Base-by-base conservation (phyloP, 768 basidiomycete species). In the Sarcomyxa edulis region DNA sequence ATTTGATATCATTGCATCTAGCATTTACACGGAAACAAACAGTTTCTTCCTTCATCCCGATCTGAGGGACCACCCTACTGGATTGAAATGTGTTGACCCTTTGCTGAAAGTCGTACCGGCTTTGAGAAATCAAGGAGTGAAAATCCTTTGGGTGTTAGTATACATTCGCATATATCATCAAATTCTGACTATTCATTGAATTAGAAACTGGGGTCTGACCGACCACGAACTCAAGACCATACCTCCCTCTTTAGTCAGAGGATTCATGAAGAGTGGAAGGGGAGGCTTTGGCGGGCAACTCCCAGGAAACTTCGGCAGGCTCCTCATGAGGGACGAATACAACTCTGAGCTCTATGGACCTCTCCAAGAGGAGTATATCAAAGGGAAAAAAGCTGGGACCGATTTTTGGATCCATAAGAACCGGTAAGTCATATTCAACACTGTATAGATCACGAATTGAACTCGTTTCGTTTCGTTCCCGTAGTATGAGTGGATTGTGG, bases 381-480 rank as follows among this genome's bases (percentile, higher is more conserved):
- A 69, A 35, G 81, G 80, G 12, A 58, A 65, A 43, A 58, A 68
- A 9, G 59, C 54, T 5, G 79, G 79, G 1, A 78, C 76, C 7
- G 81, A 84, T 54, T 67, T 80, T 44, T 83, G 80, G 80, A 76
- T 84, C 35, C 75, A 83, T 54, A 84, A 83, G 56, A 84, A 83
- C 55, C 61, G 80, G 78, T 76, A 43, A 30, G 44, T 19, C 8
- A 15, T 30, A 7, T 28, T 23, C 26, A 6, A n/a, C 12, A 12
- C 39, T 24, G 41, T 43, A 11, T 39, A 11, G 24, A 7, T 15
- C 7, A 31, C 24, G 19, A 24, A 25, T 12, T 33, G 12, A 23
- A 12, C 8, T 22, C 20, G 24, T 22, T 22, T 40, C 9, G 22
- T 27, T 38, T 29, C n/a, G 5, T 12, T 23, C 10, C 44, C 38